A percentile compares a stretch with the other conserved stretches of the same genome.
Conservation (phyloP, 2,329 filamentous ascomycete genomes). For the Pyrenophora seminiperda region DNA sequence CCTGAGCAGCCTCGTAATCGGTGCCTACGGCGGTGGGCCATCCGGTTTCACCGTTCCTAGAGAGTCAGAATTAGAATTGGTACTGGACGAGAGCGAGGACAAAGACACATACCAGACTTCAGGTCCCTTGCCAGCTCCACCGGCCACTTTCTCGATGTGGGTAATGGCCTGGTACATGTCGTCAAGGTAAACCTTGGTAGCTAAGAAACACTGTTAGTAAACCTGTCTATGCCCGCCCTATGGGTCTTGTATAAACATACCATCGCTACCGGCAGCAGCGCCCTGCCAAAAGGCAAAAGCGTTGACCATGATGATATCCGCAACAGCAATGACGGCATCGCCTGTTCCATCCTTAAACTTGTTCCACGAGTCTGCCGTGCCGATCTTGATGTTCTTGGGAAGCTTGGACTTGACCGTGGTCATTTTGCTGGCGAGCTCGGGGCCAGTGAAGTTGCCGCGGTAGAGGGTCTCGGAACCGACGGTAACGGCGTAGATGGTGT, state of each 20-base stretch:
- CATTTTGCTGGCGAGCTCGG: slow-evolving; percentile 65
- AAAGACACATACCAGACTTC: slow-evolving; percentile 58
- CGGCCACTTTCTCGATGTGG: slow-evolving; percentile 65
- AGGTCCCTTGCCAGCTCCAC: slow-evolving; percentile 57
- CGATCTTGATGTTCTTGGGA: slow-evolving; percentile 60
- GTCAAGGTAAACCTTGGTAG: slow-evolving; percentile 64
- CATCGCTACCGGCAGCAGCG: slow-evolving; percentile 61
- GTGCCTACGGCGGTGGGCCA: slow-evolving; percentile 56
- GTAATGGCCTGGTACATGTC: slow-evolving; percentile 68
- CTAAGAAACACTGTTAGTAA: background rate
- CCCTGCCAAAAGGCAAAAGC: slow-evolving; percentile 77
- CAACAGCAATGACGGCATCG: slow-evolving; percentile 66
- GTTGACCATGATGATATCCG: slow-evolving; percentile 68
- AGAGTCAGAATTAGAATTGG: no score
- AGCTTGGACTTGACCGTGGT: slow-evolving; percentile 63
- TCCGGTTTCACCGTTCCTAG: slow-evolving; percentile 25
- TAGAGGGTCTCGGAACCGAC: slow-evolving; percentile 74
- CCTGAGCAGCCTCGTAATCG: slow-evolving; percentile 65
- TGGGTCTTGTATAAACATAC: slow-evolving; percentile 44
- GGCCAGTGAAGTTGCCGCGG: slow-evolving; percentile 68
- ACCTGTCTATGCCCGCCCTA: background rate
- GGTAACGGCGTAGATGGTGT: slow-evolving; percentile 69
- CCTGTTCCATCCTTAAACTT: slow-evolving; percentile 71
- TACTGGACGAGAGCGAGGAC: no score
- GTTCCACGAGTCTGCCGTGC: slow-evolving; percentile 76